Percentiles rank a stretch among this genome's conserved stretches.
These are phyloP conservation scores for Kwoniella sp. DNA, from an alignment of 768 basidiomycete species.

Conservation along the genomic window DNA sequence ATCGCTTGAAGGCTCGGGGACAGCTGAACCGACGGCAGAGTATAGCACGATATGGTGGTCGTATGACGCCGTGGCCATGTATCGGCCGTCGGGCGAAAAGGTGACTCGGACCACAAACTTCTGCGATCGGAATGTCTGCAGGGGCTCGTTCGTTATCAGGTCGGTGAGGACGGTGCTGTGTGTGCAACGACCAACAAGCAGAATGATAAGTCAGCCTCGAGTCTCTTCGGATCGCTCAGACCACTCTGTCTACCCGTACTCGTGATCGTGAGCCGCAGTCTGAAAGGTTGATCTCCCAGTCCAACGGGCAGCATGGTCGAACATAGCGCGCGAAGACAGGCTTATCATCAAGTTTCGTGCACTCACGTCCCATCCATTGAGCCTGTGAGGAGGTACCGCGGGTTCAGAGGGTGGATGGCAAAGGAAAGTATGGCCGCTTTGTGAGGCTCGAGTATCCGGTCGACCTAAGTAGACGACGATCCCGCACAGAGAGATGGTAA, in stretches of 20 bases:
- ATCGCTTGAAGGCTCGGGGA: slow-evolving; percentile 14
- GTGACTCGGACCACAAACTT: slow-evolving; percentile 50
- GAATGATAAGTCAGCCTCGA: not conserved
- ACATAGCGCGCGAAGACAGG: too few relatives aligned
- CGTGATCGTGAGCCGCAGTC: not conserved
- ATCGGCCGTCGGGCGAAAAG: slow-evolving; percentile 47
- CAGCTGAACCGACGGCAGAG: slow-evolving; percentile 13
- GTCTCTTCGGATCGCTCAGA: not conserved
- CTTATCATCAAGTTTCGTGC: too few relatives aligned
- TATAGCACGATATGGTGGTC: slow-evolving; percentile 50
- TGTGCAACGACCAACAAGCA: not conserved
- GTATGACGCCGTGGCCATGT: slow-evolving; percentile 50
- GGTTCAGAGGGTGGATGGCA: slow-evolving; percentile 43
- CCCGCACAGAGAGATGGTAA: too few relatives aligned
- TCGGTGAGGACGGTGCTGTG: slow-evolving; percentile 50
- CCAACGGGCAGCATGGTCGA: too few relatives aligned
- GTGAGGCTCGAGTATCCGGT: slow-evolving; percentile 43
- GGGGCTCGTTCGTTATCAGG: slow-evolving; percentile 41
- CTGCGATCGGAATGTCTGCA: slow-evolving; percentile 49
- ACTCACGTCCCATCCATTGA: slow-evolving; percentile 56
- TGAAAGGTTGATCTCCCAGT: too few relatives aligned
- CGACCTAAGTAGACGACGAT: too few relatives aligned
- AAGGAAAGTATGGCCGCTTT: slow-evolving; percentile 50
- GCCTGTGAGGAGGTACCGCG: slow-evolving; percentile 51
- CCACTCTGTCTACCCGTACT: too few relatives aligned